phyloP scores from a whole-genome alignment of 352 stramenopile genomes.

The Pelagophyceae sp. region DNA sequence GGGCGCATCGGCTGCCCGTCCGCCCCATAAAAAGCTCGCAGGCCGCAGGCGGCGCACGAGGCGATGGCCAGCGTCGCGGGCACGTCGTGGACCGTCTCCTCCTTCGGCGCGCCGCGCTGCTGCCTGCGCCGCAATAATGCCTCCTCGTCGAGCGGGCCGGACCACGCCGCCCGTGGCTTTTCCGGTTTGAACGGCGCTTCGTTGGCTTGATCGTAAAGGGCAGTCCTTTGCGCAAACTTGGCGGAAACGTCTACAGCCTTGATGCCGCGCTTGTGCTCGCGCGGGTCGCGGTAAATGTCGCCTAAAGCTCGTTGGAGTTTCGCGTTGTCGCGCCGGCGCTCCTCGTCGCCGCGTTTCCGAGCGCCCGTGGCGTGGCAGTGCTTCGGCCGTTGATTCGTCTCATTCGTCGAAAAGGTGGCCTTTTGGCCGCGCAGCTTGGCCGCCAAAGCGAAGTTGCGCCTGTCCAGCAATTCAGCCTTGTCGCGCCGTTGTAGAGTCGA shows the following conservation, averaged over 20 bases:
- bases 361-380: constrained; percentile 4
- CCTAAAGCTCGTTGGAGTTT: not conserved
- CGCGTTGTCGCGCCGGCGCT: not conserved
- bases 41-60: not conserved
- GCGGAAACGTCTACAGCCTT: not conserved
- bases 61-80: not conserved
- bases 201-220: constrained; percentile 4
- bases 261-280: not conserved
- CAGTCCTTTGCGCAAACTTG: not conserved
- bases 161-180: not conserved
- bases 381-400: not conserved
- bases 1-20: constrained; percentile 7
- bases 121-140: not conserved
- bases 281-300: not conserved
- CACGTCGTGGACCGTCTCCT: not conserved
- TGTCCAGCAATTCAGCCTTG: not conserved
- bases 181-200: not conserved
- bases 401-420: not conserved
- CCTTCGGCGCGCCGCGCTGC: not conserved
- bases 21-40: not conserved
- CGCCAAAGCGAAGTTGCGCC: not conserved
- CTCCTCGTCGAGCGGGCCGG: not conserved
- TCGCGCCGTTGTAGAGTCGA: not conserved
- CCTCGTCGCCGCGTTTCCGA: not conserved
- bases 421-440: not conserved